phyloP scores from a whole-genome alignment of 139 green algal species.

The Klebsormidium nitens region DNA sequence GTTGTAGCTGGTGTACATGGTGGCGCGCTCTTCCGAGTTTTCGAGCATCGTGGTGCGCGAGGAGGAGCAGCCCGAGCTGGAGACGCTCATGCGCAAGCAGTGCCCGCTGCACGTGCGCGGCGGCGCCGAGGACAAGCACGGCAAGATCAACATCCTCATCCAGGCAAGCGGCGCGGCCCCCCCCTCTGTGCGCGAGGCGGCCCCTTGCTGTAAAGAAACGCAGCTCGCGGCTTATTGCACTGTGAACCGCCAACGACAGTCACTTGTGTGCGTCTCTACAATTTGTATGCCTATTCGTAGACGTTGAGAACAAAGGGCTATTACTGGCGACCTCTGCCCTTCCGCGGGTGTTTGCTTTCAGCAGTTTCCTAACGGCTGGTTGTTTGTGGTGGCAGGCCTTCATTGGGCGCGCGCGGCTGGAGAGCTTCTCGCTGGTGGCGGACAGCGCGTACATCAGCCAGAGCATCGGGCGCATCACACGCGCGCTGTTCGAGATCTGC shows the following conservation, averaged over 20 bases:
- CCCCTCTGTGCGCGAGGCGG: no score
- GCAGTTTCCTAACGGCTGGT: no score
- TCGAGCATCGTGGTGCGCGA: slow-evolving; percentile 87
- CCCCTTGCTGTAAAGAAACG: no score
- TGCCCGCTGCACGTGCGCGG: slow-evolving; percentile 66
- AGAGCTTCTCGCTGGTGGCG: slow-evolving; percentile 84
- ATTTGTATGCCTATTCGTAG: no score
- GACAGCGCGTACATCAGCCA: slow-evolving; percentile 88
- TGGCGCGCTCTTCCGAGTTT: slow-evolving; percentile 87
- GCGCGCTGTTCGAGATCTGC: slow-evolving; percentile 92
- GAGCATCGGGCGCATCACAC: slow-evolving; percentile 80
- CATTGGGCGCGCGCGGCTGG: slow-evolving; percentile 66
- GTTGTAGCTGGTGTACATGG: slow-evolving; percentile 59
- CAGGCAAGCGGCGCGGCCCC: slow-evolving; percentile 16
- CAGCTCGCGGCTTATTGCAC: no score
- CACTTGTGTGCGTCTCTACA: no score
- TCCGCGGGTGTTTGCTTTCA: background rate
- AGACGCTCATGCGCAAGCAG: slow-evolving; percentile 51
- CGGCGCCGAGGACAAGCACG: slow-evolving; percentile 73
- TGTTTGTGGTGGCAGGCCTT: no score
- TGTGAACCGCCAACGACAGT: no score
- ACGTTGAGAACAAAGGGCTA: no score
- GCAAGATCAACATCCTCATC: slow-evolving; percentile 72
- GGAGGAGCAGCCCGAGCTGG: slow-evolving; percentile 91
- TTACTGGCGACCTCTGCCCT: slow-evolving; percentile 1